Base-by-base conservation (phyloP, 2,329 filamentous ascomycete genomes). In the Neoarthrinium moseri region DNA sequence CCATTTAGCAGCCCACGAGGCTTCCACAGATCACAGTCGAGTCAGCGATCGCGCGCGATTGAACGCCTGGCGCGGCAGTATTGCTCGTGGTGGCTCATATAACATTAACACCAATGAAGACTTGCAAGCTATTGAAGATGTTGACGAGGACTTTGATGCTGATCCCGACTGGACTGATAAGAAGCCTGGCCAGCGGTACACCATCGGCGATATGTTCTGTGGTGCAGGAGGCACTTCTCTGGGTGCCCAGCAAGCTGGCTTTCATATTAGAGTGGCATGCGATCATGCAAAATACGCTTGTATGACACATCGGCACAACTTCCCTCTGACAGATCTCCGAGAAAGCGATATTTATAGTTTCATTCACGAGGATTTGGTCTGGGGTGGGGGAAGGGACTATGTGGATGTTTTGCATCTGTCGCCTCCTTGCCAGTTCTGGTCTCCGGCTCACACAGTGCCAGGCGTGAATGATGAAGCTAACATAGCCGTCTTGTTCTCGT, bases 351-450 rank as follows among this genome's bases (percentile, higher is more conserved):
- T 79, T 1, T 66, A 73, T 26, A 62, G 76, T 2, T 83, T 86
- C 41, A 67, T 82, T 22, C 57, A 56, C 1, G 48, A 56, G 5
- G 36, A 35, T 22, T n/a, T 27, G 3, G 23, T 6, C 20, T 44
- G 41, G 41, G 32, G 32, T 12, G 22, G 41, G 18, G 29, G 29
- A 8, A 24, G 39, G 2, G 29, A 42, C 39, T 36, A 44, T 4
- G 78, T 85, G 0, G 88, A 94, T 53, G 69, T 92, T 2, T 66
- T 89, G 0, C 89, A 95, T 52, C 65, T 91, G 0, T 90, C 86
- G 0, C 88, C 87, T 0, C 89, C 89, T 0, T 95, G 90, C 46
- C 87, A 92, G 54, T 81, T 77, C 2, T 91, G 84, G 61, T 91
- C 87, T 0, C 80, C 82, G 0, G 86, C 84, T 0, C 84, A 95